Percentiles rank a stretch among this genome's conserved stretches.
phyloP scores from a whole-genome alignment of 176 grass and related monocot genomes.

The Oryza officinalis region DNA sequence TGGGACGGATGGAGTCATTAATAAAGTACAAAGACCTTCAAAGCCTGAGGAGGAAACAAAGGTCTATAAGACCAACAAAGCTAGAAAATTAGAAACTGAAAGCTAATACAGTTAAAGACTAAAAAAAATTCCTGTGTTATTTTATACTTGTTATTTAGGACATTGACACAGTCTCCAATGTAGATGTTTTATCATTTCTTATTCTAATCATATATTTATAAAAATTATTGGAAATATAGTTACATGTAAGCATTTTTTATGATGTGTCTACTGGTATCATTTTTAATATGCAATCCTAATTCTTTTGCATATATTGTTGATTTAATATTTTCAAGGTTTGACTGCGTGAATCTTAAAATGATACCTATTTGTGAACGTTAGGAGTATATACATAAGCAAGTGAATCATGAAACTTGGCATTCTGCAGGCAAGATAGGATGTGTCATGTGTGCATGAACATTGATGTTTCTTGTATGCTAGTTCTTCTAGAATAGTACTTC shows the following conservation, averaged over 20 bases:
- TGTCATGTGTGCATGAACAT: neutral
- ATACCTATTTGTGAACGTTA: too few relatives aligned
- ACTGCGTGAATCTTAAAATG: too few relatives aligned
- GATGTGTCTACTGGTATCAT: neutral
- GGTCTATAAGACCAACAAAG: neutral
- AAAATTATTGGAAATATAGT: neutral
- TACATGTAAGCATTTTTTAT: neutral
- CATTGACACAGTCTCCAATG: neutral
- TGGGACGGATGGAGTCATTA: neutral
- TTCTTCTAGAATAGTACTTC: constrained; percentile 20
- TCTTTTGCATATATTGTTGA: neutral
- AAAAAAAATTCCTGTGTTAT: neutral
- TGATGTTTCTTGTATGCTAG: neutral
- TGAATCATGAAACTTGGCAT: neutral
- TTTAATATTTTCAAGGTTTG: too few relatives aligned
- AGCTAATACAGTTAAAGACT: neutral
- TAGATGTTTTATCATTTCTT: neutral
- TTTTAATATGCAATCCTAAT: neutral
- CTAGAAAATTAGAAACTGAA: neutral
- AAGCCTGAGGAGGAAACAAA: neutral
- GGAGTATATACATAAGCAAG: neutral
- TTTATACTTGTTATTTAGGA: neutral
- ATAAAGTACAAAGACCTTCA: neutral
- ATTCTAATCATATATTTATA: neutral
- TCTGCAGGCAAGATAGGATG: neutral